Base-by-base conservation (phyloP, 345 rosid genomes). In the rapeseed (Brassica napus) region DNA sequence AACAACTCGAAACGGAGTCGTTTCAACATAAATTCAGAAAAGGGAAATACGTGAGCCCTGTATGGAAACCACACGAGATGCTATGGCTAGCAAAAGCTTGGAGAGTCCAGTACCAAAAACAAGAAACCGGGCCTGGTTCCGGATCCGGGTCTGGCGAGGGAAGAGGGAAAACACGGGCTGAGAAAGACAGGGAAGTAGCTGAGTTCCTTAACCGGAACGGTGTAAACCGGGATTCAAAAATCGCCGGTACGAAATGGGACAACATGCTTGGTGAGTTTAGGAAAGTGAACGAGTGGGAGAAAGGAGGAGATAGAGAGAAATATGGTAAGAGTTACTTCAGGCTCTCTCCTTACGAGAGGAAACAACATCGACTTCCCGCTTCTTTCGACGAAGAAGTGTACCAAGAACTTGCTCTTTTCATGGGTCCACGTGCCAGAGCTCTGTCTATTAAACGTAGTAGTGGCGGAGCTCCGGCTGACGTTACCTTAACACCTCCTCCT, bases 41-140 rank as follows among this genome's bases (percentile, higher is more conserved):
- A 78, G 97, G 99, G 6, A 95, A 95, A 65, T 95, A 89, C 74
- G 98, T 95, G 32, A 95, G 99, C 81, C 98, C 99, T 14, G 97
- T 95, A 68, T 95, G 99, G 99, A 95, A 93, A 82, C 99, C 99
- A 49, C 85, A 90, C 82, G 99, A 95, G 82, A 95, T 95, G 99
- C 74, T 95, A 54, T 95, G 97, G 97, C 67, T 91, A 67, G 99
- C 99, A 42, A 86, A 93, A 86, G 99, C 94, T 32, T 93, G 99
- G 99, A 88, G 93, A 76, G 28, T 81, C 49, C 99, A 93, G 58
- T 95, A 95, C 79, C 97, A 90, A 28, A 58, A 30, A 18, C 83
- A 80, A 49, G 74, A 57, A 49, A 14, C 81, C 54, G 86, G 82
- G 23, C 76, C 84, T 5, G 86, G 82, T 3, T 74, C 82, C 31